Base-by-base conservation (phyloP, 2,329 filamentous ascomycete species). In the Stylonectria norvegica region DNA sequence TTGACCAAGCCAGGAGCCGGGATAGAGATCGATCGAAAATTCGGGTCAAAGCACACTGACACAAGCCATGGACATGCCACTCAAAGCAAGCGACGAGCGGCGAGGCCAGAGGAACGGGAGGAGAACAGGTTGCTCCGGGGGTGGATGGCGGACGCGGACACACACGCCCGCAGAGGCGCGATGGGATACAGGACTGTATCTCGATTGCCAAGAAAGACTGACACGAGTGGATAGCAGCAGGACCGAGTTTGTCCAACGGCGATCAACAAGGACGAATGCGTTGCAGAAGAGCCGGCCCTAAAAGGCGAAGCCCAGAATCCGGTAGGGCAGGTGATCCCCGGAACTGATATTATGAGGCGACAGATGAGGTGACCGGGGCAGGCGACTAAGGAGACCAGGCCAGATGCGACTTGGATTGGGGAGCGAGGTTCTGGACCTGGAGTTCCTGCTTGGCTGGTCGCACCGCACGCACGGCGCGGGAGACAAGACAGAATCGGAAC, bases 181-280 rank as follows among this genome's bases (percentile, higher is more conserved):
- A 51, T 53, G 47, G 50, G 42, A 54, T 57, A n/a, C n/a, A n/a
- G n/a, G n/a, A n/a, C n/a, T n/a, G n/a, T n/a, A 57, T 57, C 52
- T 54, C 53, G 50, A 57, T 54, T 41, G 36, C 38, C 45, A 43
- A 42, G 43, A 35, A 43, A 36, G 37, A 27, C 32, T 48, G 40
- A 36, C 32, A 32, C 34, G 45, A 36, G 48, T 51, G 52, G 43
- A 30, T 34, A 37, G 18, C 20, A 30, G 34, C 20, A 30, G 34
- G 42, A 31, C 40, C 39, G 34, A 35, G 20, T 51, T 29, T 47
- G 44, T 46, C 49, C 48, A 53, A 56, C 50, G 36, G 36, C 38
- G 31, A 42, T 38, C n/a, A n/a, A 42, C 28, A 22, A 39, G 39
- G 43, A 42, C 32, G 42, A 36, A 32, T 14, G 17, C 10, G 15